Evolutionary conservation across 1,284 basidiomycete genomes (phyloP), one percentile per base, ranked within the genome.

Genomic region (Malassezia sp.): DNA sequence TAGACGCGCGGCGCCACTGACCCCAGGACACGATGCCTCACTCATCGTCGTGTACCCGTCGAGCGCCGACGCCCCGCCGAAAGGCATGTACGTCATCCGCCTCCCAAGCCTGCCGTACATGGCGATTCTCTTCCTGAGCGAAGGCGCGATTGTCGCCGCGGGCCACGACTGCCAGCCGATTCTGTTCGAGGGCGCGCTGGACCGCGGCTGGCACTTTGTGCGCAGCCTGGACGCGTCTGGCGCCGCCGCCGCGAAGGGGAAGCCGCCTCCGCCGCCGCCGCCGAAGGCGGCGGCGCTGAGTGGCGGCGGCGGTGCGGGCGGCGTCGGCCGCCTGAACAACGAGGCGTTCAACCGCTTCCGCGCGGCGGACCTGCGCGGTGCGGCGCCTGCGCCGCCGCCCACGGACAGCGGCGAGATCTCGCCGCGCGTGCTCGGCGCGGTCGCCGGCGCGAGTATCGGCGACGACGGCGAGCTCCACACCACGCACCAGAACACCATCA

Each of bases 401-500:
- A 34, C 35, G 2, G 71, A 72, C 1, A 71, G 66, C 6, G 72
- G 69, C 42, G 70, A 30, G 54, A 69, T 45, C 45, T 74, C 83
- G 21, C 91, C 85, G 61, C 37, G 26, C 3, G 81, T 82, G 51
- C 77, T 77, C 52, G 74, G 71, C 0, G 68, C 74, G 2, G 78
- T 72, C 0, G 64, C 71, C 35, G 67, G 74, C 40, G 80, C 85
- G 64, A 83, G 82, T 10, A 63, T 70, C 12, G 63, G 84, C 84
- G 70, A 74, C 86, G 52, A 75, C 77, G 67, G 70, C 62, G 61
- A 97, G 35, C 53, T 70, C 20, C 63, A 67, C 51, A 67, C 91
- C 3, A 79, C 93, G 32, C 93, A 97, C 72, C 91, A 96, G 76
- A 99, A 97, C 74, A 93, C 90, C 32, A 96, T 99, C 72, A 96